These are phyloP conservation scores for Camellia sinensis DNA, from an alignment of 148 eudicot genomes.

Conservation along the genomic window DNA sequence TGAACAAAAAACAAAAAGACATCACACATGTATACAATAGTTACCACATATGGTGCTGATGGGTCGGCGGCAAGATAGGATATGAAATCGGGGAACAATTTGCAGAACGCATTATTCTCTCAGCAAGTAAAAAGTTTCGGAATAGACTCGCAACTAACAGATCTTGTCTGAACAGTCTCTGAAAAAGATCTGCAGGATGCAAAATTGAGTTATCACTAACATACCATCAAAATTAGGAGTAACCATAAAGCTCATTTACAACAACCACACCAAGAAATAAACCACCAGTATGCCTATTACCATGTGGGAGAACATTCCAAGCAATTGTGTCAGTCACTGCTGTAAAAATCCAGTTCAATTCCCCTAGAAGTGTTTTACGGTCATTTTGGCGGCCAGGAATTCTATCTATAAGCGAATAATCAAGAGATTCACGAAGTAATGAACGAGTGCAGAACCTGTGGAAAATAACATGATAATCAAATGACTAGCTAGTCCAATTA, in stretches of 20 bases:
- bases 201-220: background rate
- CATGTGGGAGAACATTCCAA: constrained; percentile 98
- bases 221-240: background rate
- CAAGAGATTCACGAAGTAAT: constrained; percentile 71
- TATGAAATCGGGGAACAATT: constrained; percentile 92
- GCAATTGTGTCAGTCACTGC: constrained; percentile 99
- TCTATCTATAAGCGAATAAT: constrained; percentile 79
- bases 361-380: constrained; percentile 95
- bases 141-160: constrained; percentile 94
- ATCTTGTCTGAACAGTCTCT: constrained; percentile 94
- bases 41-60: constrained; percentile 99
- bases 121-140: constrained; percentile 93
- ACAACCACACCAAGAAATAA: background rate
- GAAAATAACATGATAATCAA: constrained; percentile 7
- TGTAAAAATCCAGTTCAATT: constrained; percentile 96
- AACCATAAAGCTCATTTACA: constrained; percentile 1
- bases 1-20: background rate
- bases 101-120: constrained; percentile 98
- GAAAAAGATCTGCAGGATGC: constrained; percentile 73
- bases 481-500: background rate
- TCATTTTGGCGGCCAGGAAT: constrained; percentile 98
- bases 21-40: constrained; percentile 13
- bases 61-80: constrained; percentile 93
- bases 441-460: constrained; percentile 98
- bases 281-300: constrained; percentile 30